These are phyloP conservation scores for Pseudohyphozyma bogoriensis DNA, from an alignment of 768 basidiomycete genomes.

Conservation along the genomic window DNA sequence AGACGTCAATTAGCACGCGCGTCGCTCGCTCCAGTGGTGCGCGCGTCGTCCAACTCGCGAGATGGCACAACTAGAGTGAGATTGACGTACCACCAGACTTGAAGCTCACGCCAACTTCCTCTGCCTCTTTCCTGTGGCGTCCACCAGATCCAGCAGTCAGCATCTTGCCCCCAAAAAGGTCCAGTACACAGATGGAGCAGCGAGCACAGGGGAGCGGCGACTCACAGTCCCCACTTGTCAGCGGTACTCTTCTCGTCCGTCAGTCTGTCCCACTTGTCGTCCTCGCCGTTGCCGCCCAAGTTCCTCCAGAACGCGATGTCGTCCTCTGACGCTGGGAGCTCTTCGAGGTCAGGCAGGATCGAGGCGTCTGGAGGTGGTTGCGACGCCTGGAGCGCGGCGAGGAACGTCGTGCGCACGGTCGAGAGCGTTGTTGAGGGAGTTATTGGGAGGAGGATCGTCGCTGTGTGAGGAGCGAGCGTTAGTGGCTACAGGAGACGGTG, in stretches of 20 bases:
- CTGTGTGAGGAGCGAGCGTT: conserved; percentile 3
- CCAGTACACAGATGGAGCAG: too few species aligned
- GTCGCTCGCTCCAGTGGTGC: too few species aligned
- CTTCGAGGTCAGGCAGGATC: neutral
- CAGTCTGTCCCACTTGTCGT: conserved; percentile 13
- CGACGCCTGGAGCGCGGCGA: conserved; percentile 11
- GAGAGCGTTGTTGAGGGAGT: conserved; percentile 8
- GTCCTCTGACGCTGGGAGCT: neutral
- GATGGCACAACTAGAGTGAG: too few species aligned
- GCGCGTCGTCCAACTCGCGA: too few species aligned
- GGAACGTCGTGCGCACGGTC: neutral
- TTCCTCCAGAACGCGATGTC: conserved; percentile 26
- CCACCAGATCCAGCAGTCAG: neutral
- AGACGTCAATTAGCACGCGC: too few species aligned
- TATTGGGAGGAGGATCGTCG: conserved; percentile 23
- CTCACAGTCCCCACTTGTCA: conserved; percentile 27
- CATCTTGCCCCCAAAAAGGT: neutral
- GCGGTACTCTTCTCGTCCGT: conserved; percentile 21
- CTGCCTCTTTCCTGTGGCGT: conserved; percentile 7
- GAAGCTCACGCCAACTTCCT: conserved; percentile 23
- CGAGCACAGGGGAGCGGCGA: neutral
- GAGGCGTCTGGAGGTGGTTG: neutral
- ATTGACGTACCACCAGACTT: too few species aligned
- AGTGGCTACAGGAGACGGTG: neutral
- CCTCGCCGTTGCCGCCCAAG: neutral